These are phyloP conservation scores for Cladosporium velox DNA, from an alignment of 2,329 filamentous ascomycete genomes.

Conservation along the genomic window DNA sequence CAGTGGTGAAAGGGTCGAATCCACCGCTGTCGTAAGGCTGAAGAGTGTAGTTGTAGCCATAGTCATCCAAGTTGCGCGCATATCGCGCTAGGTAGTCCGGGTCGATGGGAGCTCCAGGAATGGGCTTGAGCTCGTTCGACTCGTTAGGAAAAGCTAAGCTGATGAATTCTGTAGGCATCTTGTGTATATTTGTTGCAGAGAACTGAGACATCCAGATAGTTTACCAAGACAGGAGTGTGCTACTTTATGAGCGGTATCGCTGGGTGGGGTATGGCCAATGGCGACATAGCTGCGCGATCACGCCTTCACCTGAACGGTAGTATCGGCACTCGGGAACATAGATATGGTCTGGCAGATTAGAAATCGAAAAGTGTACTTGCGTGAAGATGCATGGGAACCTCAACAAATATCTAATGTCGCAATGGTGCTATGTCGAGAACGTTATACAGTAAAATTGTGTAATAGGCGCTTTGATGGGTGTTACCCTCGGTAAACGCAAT, in stretches of 20 bases:
- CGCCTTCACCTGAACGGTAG: constrained; percentile 14
- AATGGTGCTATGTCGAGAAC: neutral
- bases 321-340: neutral
- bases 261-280: constrained; percentile 19
- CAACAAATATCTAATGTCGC: neutral
- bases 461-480: neutral
- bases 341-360: neutral
- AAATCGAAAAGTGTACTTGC: constrained; percentile 1
- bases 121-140: constrained; percentile 58
- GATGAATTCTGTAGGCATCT: constrained; percentile 55
- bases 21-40: constrained; percentile 59
- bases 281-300: constrained; percentile 20
- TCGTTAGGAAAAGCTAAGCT: constrained; percentile 59
- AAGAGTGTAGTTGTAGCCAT: constrained; percentile 63
- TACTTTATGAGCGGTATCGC: constrained; percentile 3
- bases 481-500: neutral
- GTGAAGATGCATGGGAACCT: neutral
- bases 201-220: neutral
- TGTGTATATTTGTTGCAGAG: constrained; percentile 3
- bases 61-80: constrained; percentile 59
- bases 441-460: neutral
- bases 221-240: neutral
- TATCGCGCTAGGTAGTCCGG: constrained; percentile 59
- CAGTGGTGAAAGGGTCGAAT: constrained; percentile 61
- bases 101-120: constrained; percentile 56